Percentiles rank a stretch among this genome's conserved stretches.
Conservation (phyloP, 768 basidiomycete species). For the Tricholoma flavovirens region DNA sequence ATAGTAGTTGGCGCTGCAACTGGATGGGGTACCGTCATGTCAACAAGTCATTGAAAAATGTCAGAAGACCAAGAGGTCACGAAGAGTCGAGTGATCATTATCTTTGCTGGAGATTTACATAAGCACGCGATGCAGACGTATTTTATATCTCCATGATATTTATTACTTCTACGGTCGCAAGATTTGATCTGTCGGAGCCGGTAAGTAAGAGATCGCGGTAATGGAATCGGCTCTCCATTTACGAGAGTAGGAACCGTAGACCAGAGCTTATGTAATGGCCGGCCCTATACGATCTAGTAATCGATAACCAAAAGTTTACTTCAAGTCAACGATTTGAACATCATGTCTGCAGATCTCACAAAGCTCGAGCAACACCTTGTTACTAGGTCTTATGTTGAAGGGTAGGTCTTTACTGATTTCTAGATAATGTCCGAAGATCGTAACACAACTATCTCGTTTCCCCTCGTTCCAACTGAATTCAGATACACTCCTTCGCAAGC, state of each 20-base stretch:
- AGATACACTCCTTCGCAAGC: conserved; percentile 93
- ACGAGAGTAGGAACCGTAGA: background rate
- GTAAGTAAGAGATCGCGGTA: background rate
- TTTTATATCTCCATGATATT: too few relatives aligned
- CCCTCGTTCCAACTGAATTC: conserved; percentile 8
- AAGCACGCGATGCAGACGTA: too few relatives aligned
- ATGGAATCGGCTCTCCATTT: background rate
- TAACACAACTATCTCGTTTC: background rate
- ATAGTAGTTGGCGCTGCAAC: too few relatives aligned
- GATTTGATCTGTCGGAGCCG: background rate
- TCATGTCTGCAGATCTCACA: conserved; percentile 62
- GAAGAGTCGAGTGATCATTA: too few relatives aligned
- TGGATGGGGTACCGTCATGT: too few relatives aligned
- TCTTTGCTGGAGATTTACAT: too few relatives aligned
- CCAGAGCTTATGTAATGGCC: conserved; percentile 15
- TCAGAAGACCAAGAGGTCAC: too few relatives aligned
- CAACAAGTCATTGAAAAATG: too few relatives aligned
- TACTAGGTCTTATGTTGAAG: conserved; percentile 85
- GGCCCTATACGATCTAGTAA: conserved; percentile 18
- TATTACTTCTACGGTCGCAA: too few relatives aligned
- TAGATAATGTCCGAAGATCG: background rate
- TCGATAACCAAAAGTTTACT: conserved; percentile 5
- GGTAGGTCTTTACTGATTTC: conserved; percentile 45
- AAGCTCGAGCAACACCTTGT: conserved; percentile 85
- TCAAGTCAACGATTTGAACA: too few relatives aligned